These are phyloP conservation scores for Dryas alaskensis DNA, from an alignment of 306 rosid genomes.

Conservation along the genomic window DNA sequence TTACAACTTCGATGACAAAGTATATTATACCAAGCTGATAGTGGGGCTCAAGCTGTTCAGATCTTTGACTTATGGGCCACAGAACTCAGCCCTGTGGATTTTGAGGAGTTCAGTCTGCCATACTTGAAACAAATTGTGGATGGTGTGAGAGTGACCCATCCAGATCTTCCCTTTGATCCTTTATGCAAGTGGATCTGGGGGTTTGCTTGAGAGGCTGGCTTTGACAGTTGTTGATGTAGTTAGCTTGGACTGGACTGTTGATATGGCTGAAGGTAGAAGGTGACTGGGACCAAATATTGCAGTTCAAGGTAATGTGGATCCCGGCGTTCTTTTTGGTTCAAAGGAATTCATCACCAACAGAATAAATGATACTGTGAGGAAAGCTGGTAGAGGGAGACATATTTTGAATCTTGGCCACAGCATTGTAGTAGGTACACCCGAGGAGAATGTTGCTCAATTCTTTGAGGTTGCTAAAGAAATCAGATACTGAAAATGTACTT, in stretches of 20 bases:
- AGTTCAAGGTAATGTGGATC: conserved; percentile 96
- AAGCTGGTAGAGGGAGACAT: conserved; percentile 79
- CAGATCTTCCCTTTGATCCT: conserved; percentile 81
- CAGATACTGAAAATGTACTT: conserved; percentile 47
- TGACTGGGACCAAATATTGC: conserved; percentile 72
- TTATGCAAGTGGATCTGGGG: conserved; percentile 97
- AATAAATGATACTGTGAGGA: conserved; percentile 78
- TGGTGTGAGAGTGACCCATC: conserved; percentile 70
- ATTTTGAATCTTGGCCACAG: conserved; percentile 63
- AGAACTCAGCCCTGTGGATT: conserved; percentile 88
- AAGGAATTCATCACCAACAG: conserved; percentile 78
- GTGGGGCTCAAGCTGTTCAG: conserved; percentile 97
- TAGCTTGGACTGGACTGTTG: conserved; percentile 98
- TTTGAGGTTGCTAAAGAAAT: conserved; percentile 91
- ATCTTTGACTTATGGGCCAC: conserved; percentile 96
- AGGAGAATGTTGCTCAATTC: conserved; percentile 55
- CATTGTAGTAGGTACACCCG: conserved; percentile 45
- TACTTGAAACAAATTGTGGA: conserved; percentile 92
- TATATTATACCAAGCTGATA: conserved; percentile 89
- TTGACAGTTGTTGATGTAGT: conserved; percentile 85
- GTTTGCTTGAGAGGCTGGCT: conserved; percentile 86
- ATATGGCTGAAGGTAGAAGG: conserved; percentile 91
- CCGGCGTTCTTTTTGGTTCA: conserved; percentile 95
- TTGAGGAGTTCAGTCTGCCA: conserved; percentile 93
- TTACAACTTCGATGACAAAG: conserved; percentile 79